Percentiles rank a stretch among this genome's conserved stretches.
Conservation (phyloP, 352 stramenopile species). For the Phytopythium litorale region DNA sequence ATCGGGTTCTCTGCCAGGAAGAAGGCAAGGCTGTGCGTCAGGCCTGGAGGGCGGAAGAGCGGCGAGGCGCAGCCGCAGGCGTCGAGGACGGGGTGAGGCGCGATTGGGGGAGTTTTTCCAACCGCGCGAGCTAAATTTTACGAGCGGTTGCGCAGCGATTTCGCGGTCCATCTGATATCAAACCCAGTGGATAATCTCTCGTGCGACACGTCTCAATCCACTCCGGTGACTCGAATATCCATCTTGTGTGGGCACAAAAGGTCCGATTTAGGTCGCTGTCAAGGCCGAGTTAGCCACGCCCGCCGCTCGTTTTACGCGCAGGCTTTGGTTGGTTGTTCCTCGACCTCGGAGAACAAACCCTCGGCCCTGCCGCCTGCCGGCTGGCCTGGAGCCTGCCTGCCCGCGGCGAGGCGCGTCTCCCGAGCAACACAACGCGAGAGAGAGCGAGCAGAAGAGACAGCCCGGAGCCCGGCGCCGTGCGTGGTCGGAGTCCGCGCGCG, state of each 20-base stretch:
- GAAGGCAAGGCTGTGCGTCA: not conserved
- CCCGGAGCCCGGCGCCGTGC: not conserved
- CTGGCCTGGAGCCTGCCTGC: not conserved
- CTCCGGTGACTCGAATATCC: not conserved
- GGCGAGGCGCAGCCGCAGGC: not conserved
- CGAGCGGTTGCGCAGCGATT: not conserved
- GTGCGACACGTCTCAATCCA: constrained; percentile 2
- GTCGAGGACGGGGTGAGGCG: not conserved
- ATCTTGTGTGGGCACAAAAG: not conserved
- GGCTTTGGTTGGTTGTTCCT: not conserved
- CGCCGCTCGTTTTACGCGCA: not conserved
- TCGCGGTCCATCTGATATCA: not conserved
- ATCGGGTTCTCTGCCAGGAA: no score
- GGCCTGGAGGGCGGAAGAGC: not conserved
- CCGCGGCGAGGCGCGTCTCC: not conserved
- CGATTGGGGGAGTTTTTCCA: not conserved
- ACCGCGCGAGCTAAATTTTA: not conserved
- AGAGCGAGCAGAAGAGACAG: constrained; percentile 4
- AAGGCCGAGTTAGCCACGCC: not conserved
- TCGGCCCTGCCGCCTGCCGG: not conserved
- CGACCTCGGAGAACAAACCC: not conserved
- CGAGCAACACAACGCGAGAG: not conserved
- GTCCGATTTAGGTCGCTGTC: not conserved
- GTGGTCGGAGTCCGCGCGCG: not conserved
- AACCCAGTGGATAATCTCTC: not conserved